phyloP scores from a whole-genome alignment of 116 monocot species.

The Posidonia oceanica region DNA sequence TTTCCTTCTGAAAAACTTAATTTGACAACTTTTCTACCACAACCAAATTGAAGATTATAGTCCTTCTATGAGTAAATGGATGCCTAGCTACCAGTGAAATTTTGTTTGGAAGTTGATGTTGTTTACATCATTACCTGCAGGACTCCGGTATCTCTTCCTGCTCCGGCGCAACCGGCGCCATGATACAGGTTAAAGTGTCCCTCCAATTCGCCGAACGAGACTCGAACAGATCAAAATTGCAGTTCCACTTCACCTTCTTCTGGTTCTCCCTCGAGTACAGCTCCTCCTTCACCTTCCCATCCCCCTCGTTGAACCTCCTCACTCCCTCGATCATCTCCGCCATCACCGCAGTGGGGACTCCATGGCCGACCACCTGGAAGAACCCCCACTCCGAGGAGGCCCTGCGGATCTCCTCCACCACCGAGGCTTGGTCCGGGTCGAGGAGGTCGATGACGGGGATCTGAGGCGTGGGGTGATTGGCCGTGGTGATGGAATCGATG shows the following conservation, averaged over 20 bases:
- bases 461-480: no score
- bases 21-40: no score
- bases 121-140: conserved; percentile 4
- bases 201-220: conserved; percentile 15
- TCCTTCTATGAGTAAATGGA: no score
- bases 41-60: no score
- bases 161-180: conserved; percentile 8
- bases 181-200: conserved; percentile 14
- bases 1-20: no score
- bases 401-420: no score
- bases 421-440: neutral
- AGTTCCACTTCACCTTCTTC: conserved; percentile 6
- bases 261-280: no score
- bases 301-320: no score
- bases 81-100: neutral
- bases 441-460: no score
- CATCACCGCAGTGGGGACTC: neutral
- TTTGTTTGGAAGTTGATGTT: neutral
- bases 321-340: no score
- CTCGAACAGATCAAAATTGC: conserved; percentile 21
- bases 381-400: conserved; percentile 6
- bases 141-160: conserved; percentile 7
- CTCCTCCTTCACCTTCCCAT: no score
- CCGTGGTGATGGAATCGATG: no score
- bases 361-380: conserved; percentile 18